Conservation (phyloP, 129 eudicot species). For the Calendula officinalis region DNA sequence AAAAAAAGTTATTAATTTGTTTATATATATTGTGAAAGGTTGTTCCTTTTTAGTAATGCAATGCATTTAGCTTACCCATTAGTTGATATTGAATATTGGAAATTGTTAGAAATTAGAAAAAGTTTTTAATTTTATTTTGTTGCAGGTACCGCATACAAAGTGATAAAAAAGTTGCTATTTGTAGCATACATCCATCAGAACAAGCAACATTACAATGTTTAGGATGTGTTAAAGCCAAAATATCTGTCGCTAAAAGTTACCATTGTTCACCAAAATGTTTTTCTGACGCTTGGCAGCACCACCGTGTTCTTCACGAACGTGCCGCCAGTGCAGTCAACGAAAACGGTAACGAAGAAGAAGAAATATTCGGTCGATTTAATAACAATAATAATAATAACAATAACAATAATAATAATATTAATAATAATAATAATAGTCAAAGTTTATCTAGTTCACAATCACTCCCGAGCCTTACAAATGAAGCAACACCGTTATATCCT, state of each 20-base stretch:
- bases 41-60: background rate
- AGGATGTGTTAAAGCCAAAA: slow-evolving; percentile 89
- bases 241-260: slow-evolving; percentile 89
- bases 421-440: slow-evolving; percentile 30
- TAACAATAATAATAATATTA: slow-evolving; percentile 24
- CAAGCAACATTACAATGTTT: slow-evolving; percentile 93
- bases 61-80: background rate
- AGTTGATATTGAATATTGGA: too few species aligned
- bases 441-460: slow-evolving; percentile 56
- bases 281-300: slow-evolving; percentile 97
- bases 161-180: slow-evolving; percentile 78
- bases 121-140: too few species aligned
- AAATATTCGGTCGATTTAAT: slow-evolving; percentile 68
- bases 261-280: slow-evolving; percentile 95
- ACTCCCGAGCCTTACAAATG: slow-evolving; percentile 53
- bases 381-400: too few species aligned
- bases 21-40: background rate
- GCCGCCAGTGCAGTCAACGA: slow-evolving; percentile 89
- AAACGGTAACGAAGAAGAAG: slow-evolving; percentile 94
- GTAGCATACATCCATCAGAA: slow-evolving; percentile 94
- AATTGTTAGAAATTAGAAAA: too few species aligned
- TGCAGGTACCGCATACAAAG: slow-evolving; percentile 96
- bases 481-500: slow-evolving; percentile 68
- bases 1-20: background rate
- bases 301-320: slow-evolving; percentile 95